Evolutionary conservation across 2,329 filamentous ascomycete species (phyloP), one percentile per base, ranked within the genome.

Genomic region (Fusarium torulosum): DNA sequence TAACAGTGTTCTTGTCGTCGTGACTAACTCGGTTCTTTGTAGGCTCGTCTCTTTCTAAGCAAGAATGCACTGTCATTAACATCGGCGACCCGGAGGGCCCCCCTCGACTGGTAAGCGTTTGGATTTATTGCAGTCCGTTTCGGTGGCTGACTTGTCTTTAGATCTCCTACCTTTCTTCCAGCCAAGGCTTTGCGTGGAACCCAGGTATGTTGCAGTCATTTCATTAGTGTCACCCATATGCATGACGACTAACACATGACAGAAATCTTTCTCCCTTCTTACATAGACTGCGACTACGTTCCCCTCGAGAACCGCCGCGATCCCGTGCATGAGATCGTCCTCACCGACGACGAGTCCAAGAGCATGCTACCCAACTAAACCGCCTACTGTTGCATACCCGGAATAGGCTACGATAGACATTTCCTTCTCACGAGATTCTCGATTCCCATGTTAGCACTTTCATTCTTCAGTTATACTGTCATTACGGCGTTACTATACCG

Each of bases 121-220:
- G 37, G 37, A 35, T 15, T 29, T 25, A 40, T 50, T n/a, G 14
- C 33, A 25, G 7, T 25, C 20, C 19, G 42, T 51, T 31, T 44
- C 8, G 23, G 41, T 47, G 15, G 35, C 43, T 59, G 20, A 69
- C 74, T 77, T 53, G 75, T 29, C 41, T 21, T 54, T 53, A 93
- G 91, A 93, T 94, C 67, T 92, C 91, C 21, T 95, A 93, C 76
- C 87, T 94, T 50, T 90, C 91, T 63, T 90, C 90, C 7, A 91
- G 89, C 74, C 91, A 95, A 79, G 91, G 91, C 58, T 95, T 93
- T 75, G 88, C 90, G 63, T 95, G 91, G 91, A 94, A 94, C 78
- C 91, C 91, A 77, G 89, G 89, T 90, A 80, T 52, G 79, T 70
- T 23, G 20, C 19, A 8, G 37, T 40, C 27, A 23, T 41, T 45